Evolutionary conservation across 2,329 filamentous ascomycete species (phyloP).

Genomic region (Hypoxylon sp.): DNA sequence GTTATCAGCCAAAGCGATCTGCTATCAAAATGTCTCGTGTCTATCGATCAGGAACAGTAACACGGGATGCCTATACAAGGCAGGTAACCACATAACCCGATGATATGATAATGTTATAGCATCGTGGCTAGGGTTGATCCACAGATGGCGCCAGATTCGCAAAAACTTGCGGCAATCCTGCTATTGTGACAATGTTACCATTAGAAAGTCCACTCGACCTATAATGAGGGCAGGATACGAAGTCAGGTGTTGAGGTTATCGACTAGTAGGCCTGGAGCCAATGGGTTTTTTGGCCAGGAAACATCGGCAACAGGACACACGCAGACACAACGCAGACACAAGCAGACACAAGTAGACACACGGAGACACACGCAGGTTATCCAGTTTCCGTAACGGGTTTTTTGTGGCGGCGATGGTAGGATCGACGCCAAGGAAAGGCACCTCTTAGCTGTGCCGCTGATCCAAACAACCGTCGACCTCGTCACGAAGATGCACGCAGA

Average conservation of each 20-base stretch:
- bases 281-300: constrained; percentile 39
- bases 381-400: constrained; percentile 47
- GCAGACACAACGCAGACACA: constrained; percentile 20
- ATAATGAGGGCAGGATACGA: constrained; percentile 35
- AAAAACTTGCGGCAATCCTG: constrained; percentile 46
- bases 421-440: constrained; percentile 47
- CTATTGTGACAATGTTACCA: constrained; percentile 47
- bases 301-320: constrained; percentile 43
- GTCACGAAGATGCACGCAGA: constrained; percentile 39
- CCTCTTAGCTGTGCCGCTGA: constrained; percentile 42
- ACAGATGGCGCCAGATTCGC: constrained; percentile 45
- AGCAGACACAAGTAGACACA: constrained; percentile 9
- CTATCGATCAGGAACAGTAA: constrained; percentile 49
- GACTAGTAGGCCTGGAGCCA: constrained; percentile 27
- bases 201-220: constrained; percentile 27
- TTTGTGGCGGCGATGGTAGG: constrained; percentile 45
- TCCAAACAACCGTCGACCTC: constrained; percentile 41
- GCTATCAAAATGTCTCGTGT: constrained; percentile 46
- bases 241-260: constrained; percentile 33
- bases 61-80: constrained; percentile 49
- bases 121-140: constrained; percentile 42
- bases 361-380: constrained; percentile 22
- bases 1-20: constrained; percentile 46
- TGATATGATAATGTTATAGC: constrained; percentile 45
- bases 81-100: constrained; percentile 46